Conservation (phyloP, 2,329 filamentous ascomycete species). For the Cladorrhinum sp. region DNA sequence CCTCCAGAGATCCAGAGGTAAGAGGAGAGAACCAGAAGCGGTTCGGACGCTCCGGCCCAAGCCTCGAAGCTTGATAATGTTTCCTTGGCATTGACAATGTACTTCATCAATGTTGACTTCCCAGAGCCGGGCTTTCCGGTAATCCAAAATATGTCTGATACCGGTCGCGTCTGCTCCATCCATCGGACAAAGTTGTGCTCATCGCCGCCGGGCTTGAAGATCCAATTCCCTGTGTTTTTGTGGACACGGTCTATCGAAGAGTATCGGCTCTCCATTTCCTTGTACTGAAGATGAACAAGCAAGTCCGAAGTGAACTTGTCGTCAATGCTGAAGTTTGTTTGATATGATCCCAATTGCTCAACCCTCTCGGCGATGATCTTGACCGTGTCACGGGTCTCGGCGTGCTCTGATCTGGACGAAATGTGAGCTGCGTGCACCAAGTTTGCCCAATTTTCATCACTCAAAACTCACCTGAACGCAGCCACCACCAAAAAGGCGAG, state of each 20-base stretch:
- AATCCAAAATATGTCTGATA: not conserved
- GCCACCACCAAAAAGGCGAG: too few species aligned
- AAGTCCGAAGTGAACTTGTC: not conserved
- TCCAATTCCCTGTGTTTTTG: not conserved
- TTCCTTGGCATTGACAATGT: not conserved
- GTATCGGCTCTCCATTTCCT: not conserved
- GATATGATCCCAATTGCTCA: not conserved
- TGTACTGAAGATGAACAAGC: not conserved
- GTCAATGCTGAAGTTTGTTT: not conserved
- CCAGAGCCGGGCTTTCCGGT: not conserved
- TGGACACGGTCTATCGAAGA: not conserved
- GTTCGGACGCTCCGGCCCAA: not conserved
- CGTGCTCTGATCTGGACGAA: too few species aligned
- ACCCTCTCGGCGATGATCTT: not conserved
- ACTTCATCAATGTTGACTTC: not conserved
- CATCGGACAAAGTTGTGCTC: not conserved
- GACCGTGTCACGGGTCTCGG: too few species aligned
- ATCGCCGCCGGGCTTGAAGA: not conserved
- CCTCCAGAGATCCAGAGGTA: not conserved
- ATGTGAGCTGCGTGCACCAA: too few species aligned
- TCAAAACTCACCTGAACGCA: too few species aligned
- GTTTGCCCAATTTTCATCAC: too few species aligned
- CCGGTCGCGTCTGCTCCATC: not conserved
- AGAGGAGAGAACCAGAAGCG: not conserved
- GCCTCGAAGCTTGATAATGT: not conserved